A percentile compares a stretch with the other conserved stretches of the same genome.
These are phyloP conservation scores for Serpula lacrymans DNA, from an alignment of 768 basidiomycete species.

Conservation along the genomic window DNA sequence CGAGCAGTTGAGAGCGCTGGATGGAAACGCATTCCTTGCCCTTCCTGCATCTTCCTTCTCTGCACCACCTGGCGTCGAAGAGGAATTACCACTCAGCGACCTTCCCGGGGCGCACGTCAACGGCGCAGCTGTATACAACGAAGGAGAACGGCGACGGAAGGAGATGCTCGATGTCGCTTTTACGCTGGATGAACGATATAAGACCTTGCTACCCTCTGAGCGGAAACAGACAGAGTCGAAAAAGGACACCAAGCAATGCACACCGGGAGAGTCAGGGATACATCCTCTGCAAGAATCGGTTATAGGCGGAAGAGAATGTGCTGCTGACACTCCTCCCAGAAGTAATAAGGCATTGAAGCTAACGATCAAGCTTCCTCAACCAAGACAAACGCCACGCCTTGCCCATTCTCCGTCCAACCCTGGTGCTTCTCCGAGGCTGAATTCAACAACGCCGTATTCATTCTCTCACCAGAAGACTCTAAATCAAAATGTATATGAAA, in stretches of 20 bases:
- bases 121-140: constrained; percentile 38
- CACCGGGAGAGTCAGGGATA: constrained; percentile 16
- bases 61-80: constrained; percentile 21
- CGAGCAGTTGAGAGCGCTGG: constrained; percentile 77
- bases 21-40: constrained; percentile 62
- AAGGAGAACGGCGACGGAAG: constrained; percentile 71
- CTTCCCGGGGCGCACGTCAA: constrained; percentile 35
- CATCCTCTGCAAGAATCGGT: constrained; percentile 13
- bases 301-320: constrained; percentile 7
- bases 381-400: constrained; percentile 15
- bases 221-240: constrained; percentile 35
- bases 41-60: constrained; percentile 60
- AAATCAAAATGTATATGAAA: too few relatives aligned
- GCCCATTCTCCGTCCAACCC: constrained; percentile 6
- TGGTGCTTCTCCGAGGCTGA: constrained; percentile 16
- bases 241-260: constrained; percentile 16
- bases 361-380: constrained; percentile 32
- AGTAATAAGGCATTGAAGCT: constrained; percentile 24
- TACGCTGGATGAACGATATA: constrained; percentile 67
- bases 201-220: constrained; percentile 69
- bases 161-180: constrained; percentile 73
- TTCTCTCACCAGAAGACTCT: constrained; percentile 5
- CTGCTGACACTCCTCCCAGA: constrained; percentile 12
- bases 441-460: constrained; percentile 7
- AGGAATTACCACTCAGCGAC: constrained; percentile 22